These are phyloP conservation scores for Barnettozyma salicaria DNA, from an alignment of 805 yeast species.

Conservation along the genomic window DNA sequence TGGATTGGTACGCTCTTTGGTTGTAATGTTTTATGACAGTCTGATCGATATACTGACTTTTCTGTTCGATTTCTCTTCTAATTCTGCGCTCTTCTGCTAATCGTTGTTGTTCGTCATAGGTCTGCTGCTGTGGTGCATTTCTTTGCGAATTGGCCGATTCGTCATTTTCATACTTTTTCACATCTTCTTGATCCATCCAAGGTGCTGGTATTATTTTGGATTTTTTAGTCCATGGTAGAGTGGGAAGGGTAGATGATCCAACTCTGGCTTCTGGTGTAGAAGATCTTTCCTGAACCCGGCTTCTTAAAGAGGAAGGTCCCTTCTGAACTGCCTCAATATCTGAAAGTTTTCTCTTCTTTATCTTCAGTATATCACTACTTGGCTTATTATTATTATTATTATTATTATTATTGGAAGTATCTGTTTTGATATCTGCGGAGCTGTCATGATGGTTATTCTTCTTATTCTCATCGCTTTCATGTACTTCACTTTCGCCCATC, in stretches of 20 bases:
- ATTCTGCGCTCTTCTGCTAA: conserved; percentile 19
- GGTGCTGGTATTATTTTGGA: conserved; percentile 9
- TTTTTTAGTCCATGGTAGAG: background rate
- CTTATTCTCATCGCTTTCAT: too few species aligned
- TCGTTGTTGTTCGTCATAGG: conserved; percentile 12
- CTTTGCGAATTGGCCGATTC: background rate
- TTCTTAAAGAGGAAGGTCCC: too few species aligned
- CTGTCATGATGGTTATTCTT: too few species aligned
- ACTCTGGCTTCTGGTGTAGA: background rate
- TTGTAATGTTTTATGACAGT: conserved; percentile 83
- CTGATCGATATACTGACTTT: conserved; percentile 40
- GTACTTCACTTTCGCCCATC: too few species aligned
- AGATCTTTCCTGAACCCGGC: too few species aligned
- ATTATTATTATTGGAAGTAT: too few species aligned
- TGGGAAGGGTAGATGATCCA: background rate
- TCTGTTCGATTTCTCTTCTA: conserved; percentile 25
- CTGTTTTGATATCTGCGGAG: too few species aligned
- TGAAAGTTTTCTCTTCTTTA: background rate
- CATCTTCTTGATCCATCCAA: conserved; percentile 15
- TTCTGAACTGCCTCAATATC: background rate
- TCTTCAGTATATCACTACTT: too few species aligned
- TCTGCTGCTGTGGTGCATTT: conserved; percentile 1
- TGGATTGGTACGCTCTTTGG: conserved; percentile 67
- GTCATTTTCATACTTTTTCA: conserved; percentile 3
- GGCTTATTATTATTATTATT: too few species aligned